A percentile compares a stretch with the other conserved stretches of the same genome.
phyloP scores from a whole-genome alignment of 1,284 basidiomycete genomes.

The Ganoderma sinense region DNA sequence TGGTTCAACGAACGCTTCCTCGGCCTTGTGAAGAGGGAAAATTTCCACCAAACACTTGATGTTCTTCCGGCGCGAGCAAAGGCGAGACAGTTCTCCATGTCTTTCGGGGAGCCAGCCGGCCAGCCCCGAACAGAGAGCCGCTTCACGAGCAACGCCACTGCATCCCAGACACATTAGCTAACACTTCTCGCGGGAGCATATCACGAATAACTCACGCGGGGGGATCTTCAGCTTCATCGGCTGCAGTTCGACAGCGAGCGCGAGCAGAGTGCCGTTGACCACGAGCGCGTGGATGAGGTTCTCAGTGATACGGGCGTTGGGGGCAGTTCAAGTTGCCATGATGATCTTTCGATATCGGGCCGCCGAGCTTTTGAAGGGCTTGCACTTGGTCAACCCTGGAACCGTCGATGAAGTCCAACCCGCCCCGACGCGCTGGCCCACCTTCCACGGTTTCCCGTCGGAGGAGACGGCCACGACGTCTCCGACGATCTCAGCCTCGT shows the following conservation, averaged over 20 bases:
- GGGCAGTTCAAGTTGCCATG: conserved; percentile 39
- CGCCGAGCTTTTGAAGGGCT: conserved; percentile 38
- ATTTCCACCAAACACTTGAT: conserved; percentile 36
- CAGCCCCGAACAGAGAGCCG: conserved; percentile 35
- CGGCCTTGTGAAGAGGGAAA: conserved; percentile 38
- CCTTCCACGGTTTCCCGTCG: conserved; percentile 28
- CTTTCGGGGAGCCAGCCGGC: conserved; percentile 36
- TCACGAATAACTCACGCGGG: conserved; percentile 13
- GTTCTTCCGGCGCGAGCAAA: conserved; percentile 32
- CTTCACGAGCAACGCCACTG: conserved; percentile 34
- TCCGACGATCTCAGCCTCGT: conserved; percentile 39
- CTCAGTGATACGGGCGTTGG: conserved; percentile 29
- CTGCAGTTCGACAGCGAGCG: conserved; percentile 33
- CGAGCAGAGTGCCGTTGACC: conserved; percentile 34
- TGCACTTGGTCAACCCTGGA: conserved; percentile 33
- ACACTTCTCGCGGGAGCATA: no score
- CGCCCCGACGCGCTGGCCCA: conserved; percentile 39
- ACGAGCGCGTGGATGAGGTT: conserved; percentile 34
- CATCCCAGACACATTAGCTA: not conserved
- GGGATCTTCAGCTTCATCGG: conserved; percentile 31
- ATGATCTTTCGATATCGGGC: conserved; percentile 39
- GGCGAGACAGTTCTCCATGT: conserved; percentile 33
- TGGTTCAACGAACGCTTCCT: conserved; percentile 37
- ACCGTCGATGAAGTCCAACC: conserved; percentile 40
- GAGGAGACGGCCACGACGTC: conserved; percentile 34